These are phyloP conservation scores for Metschnikowia borealis DNA, from an alignment of 805 yeast species.

Conservation along the genomic window DNA sequence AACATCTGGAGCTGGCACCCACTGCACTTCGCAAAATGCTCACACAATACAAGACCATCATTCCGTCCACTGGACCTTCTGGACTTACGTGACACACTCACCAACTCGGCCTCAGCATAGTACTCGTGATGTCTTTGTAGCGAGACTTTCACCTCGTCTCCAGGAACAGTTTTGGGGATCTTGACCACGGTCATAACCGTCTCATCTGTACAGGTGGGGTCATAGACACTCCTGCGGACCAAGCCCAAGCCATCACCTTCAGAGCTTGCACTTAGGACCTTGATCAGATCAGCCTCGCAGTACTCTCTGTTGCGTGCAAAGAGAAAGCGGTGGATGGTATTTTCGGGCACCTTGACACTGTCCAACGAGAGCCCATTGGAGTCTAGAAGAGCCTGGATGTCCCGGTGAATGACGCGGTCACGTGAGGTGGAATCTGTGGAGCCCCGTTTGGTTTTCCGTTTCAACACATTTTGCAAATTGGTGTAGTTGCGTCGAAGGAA, in stretches of 20 bases:
- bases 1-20: slow-evolving; percentile 46
- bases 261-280: slow-evolving; percentile 25
- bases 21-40: slow-evolving; percentile 32
- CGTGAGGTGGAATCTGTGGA: slow-evolving; percentile 27
- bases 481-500: not conserved
- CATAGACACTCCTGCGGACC: slow-evolving; percentile 20
- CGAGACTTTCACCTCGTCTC: slow-evolving; percentile 31
- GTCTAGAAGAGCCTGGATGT: slow-evolving; percentile 22
- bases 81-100: slow-evolving; percentile 16
- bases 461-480: not conserved
- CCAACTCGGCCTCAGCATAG: slow-evolving; percentile 29
- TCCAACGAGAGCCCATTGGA: slow-evolving; percentile 9
- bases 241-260: slow-evolving; percentile 39
- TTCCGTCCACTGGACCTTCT: slow-evolving; percentile 17
- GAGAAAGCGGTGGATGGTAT: slow-evolving; percentile 22
- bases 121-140: slow-evolving; percentile 28
- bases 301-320: slow-evolving; percentile 18
- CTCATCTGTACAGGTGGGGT: slow-evolving; percentile 8
- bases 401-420: slow-evolving; percentile 23
- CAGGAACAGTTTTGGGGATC: slow-evolving; percentile 38
- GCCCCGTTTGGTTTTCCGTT: slow-evolving; percentile 28
- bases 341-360: slow-evolving; percentile 20
- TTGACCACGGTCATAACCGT: slow-evolving; percentile 20
- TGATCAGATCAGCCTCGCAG: slow-evolving; percentile 14
- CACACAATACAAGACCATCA: slow-evolving; percentile 28